Conservation (phyloP, 2,329 filamentous ascomycete genomes). For the Beauveria pseudobassiana region DNA sequence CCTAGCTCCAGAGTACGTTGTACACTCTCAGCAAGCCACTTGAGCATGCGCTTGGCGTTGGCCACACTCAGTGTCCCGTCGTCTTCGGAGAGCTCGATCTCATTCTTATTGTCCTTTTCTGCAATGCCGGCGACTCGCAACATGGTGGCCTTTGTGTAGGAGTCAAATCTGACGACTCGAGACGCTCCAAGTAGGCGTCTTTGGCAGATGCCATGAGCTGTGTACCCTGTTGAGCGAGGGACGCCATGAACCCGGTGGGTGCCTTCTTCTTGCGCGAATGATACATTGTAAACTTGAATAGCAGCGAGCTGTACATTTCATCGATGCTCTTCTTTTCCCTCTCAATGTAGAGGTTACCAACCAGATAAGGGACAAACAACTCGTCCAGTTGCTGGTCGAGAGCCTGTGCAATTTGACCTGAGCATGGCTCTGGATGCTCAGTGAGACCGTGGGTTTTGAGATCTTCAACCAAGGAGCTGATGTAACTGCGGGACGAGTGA, state of each 20-base stretch:
- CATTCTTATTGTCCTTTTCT: conserved; percentile 67
- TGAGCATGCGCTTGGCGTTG: conserved; percentile 97
- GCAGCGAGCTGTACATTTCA: conserved; percentile 78
- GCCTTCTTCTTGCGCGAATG: conserved; percentile 83
- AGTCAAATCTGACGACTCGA: conserved; percentile 84
- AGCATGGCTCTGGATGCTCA: conserved; percentile 87
- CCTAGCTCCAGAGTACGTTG: conserved; percentile 87
- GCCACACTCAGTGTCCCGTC: conserved; percentile 75
- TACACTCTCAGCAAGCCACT: conserved; percentile 93
- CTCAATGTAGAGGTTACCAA: conserved; percentile 64
- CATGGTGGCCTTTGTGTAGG: conserved; percentile 81
- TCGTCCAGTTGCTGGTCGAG: conserved; percentile 70
- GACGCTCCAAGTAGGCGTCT: conserved; percentile 81
- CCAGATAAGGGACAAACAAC: conserved; percentile 63
- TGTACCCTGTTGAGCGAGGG: conserved; percentile 80
- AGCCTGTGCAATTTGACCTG: conserved; percentile 73
- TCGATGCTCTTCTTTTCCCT: conserved; percentile 63
- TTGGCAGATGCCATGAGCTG: conserved; percentile 82
- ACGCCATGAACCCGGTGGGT: conserved; percentile 86
- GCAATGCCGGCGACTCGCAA: conserved; percentile 81
- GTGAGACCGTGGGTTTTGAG: conserved; percentile 90
- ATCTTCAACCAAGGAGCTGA: conserved; percentile 81
- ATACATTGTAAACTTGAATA: conserved; percentile 97
- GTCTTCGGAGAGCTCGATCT: conserved; percentile 84
- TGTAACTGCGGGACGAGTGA: conserved; percentile 85